Base-by-base conservation (phyloP, 2,329 filamentous ascomycete species). In the Acephala macrosclerotiorum region DNA sequence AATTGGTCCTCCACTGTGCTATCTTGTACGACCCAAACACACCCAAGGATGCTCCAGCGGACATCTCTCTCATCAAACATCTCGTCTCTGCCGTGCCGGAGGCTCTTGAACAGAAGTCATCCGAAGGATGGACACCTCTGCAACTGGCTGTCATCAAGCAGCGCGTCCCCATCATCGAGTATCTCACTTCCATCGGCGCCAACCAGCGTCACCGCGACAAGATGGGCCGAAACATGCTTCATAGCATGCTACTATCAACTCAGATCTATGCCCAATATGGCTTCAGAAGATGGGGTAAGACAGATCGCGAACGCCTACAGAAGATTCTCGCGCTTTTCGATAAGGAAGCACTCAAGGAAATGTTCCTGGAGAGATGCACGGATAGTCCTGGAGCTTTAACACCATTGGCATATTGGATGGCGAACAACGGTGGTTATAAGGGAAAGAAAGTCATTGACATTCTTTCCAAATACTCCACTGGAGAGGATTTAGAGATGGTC, bases 171-270 rank as follows among this genome's bases (percentile, higher is more conserved):
- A 84, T 85, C 22, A 84, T 85, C 18, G 85, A 87, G 72, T 80
- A 87, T 0, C 82, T 97, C 40, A 82, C 95, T 59, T 80, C 84
- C 0, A 86, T 85, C 29, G 91, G 91, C 2, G 91, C 91, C 1
- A 87, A 96, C 73, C 89, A 92, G 73, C 86, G 87, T 0, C 80
- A 80, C 38, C 88, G 88, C 26, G 89, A 92, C 73, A 79, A 78
- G 11, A 75, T 79, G 2, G 87, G 87, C 12, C 83, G 86, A 70
- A 96, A 95, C 71, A 79, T 95, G 18, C 68, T 95, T 1, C 93
- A 96, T 73, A 80, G 83, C 2, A 81, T 89, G 71, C 81, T 42
- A 42, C 69, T 36, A 25, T 35, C 18, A 26, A 33, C 29, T 33
- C 29, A 33, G 29, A 9, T 9, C 29, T 33, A 33, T 9, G 9